These are phyloP conservation scores for Fagopyrum tataricum DNA, from an alignment of 148 eudicot species.

Conservation along the genomic window DNA sequence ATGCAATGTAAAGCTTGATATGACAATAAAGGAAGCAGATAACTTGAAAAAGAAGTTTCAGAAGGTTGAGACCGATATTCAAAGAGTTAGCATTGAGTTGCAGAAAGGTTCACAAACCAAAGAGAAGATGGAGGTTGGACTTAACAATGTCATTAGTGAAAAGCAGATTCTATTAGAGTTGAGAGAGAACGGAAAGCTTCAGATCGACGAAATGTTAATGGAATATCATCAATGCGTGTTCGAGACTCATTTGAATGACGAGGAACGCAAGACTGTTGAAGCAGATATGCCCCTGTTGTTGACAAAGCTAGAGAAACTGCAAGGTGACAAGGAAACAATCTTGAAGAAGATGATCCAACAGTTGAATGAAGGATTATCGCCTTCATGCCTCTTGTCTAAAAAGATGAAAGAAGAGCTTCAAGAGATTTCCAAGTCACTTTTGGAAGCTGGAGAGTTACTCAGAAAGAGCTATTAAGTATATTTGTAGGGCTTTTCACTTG, in stretches of 20 bases:
- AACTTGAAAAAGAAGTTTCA: constrained; percentile 34
- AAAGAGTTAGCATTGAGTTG: constrained; percentile 27
- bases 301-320: constrained; percentile 25
- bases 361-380: constrained; percentile 19
- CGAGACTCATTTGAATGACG: constrained; percentile 39
- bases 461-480: background rate
- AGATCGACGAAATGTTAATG: constrained; percentile 43
- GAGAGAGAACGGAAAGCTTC: constrained; percentile 43
- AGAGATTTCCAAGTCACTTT: constrained; percentile 35
- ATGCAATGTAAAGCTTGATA: constrained; percentile 43
- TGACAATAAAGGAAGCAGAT: constrained; percentile 39
- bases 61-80: constrained; percentile 39
- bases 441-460: constrained; percentile 40
- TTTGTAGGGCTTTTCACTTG: constrained; percentile 20
- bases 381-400: constrained; percentile 29
- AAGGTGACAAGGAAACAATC: constrained; percentile 34
- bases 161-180: constrained; percentile 48
- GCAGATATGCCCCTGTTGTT: constrained; percentile 38
- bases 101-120: constrained; percentile 30
- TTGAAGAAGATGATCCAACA: constrained; percentile 28
- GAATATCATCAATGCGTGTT: constrained; percentile 52
- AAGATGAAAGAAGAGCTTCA: constrained; percentile 49
- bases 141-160: constrained; percentile 36
- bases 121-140: constrained; percentile 44
- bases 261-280: constrained; percentile 50